Base-by-base conservation (phyloP, 371 early-diverging fungal genomes). In the Amoeboaphelidium protococcarum region DNA sequence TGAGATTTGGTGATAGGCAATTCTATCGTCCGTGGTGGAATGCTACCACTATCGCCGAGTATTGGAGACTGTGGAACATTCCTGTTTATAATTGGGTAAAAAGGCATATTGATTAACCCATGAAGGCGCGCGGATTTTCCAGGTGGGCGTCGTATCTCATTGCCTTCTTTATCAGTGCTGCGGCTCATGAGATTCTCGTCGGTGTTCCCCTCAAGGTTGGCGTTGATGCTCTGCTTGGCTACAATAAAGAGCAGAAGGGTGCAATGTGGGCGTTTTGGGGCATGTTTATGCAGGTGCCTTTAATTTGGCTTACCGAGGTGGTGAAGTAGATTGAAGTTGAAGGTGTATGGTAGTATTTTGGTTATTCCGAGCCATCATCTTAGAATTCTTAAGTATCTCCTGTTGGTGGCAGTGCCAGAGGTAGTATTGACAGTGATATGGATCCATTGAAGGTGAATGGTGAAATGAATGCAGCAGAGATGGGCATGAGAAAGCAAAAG, bases 41-140 rank as follows among this genome's bases (percentile, higher is more conserved):
- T 61, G 72, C 78, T 0, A 68, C 68, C 16, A 78, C 80, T 23
- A 61, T 88, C 47, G 75, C 71, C 10, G 69, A 70, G 31, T 88
- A 88, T 62, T 87, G 87, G 87, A 66, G 82, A 25, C 62, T 78
- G 22, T 88, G 89, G 89, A 88, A 88, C 62, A 61, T 72, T 47
- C 88, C 87, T 0, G 81, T 88, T 19, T 76, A 84, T 63, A 66
- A 6, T 12, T 57, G 26, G 55, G 74, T 81, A 58, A 88, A 88
- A 58, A 72, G 89, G 1, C 89, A 88, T 56, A 69, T 87, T 3
- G 82, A 82, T 60, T 56, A 84, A 13, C 81, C 81, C 3, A 57
- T 79, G 50, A 52, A 70, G 26, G 61, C 48, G 24, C 27, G 25
- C 22, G 3, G 23, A 22, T 26, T 20, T 23, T n/a, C 23, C 23